phyloP scores from a whole-genome alignment of 345 rosid species.

The Citrus inodora region DNA sequence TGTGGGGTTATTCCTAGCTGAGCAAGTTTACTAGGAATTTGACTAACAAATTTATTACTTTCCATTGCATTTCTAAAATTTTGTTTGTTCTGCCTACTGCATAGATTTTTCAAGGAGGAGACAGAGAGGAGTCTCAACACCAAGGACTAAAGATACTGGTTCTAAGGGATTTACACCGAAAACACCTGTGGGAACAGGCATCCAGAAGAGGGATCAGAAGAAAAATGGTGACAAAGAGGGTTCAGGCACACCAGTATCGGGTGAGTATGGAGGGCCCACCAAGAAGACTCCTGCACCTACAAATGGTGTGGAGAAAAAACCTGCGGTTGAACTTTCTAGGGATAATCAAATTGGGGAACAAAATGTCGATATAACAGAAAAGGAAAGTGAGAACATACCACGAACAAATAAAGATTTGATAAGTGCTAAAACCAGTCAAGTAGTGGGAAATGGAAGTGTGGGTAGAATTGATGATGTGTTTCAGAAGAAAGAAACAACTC shows the following conservation, averaged over 20 bases:
- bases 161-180: constrained; percentile 51
- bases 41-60: neutral
- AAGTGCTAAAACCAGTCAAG: constrained; percentile 12
- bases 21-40: constrained; percentile 7
- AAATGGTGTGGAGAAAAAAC: constrained; percentile 31
- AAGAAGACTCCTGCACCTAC: constrained; percentile 23
- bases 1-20: neutral
- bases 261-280: constrained; percentile 19
- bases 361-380: constrained; percentile 17
- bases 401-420: constrained; percentile 4
- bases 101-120: constrained; percentile 74
- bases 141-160: constrained; percentile 44
- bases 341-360: constrained; percentile 28
- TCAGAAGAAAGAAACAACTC: constrained; percentile 17
- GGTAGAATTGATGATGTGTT: constrained; percentile 16
- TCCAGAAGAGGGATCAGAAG: constrained; percentile 41
- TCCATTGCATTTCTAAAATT: neutral
- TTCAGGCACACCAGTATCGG: constrained; percentile 14
- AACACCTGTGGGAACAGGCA: constrained; percentile 40
- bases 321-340: constrained; percentile 19
- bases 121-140: constrained; percentile 40
- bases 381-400: constrained; percentile 17
- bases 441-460: constrained; percentile 33
- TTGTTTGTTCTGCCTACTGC: neutral
- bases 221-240: constrained; percentile 40